These are phyloP conservation scores for Grammothele lineata DNA, from an alignment of 768 basidiomycete species.

Conservation along the genomic window DNA sequence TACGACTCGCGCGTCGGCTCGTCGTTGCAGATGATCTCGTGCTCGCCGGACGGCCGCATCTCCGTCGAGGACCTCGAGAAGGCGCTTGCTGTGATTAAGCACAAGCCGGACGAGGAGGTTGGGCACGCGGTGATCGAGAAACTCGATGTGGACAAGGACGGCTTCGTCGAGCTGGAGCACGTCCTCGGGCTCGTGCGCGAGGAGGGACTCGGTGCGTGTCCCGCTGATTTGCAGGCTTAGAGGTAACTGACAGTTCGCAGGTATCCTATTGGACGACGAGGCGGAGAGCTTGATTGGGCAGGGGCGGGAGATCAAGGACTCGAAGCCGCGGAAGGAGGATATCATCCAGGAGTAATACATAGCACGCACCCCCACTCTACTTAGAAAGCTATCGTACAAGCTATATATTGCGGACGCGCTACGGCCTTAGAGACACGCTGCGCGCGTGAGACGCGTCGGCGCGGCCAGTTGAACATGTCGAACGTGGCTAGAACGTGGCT, in stretches of 20 bases:
- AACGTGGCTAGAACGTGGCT: no score
- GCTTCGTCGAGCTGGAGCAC: conserved; percentile 92
- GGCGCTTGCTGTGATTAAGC: conserved; percentile 90
- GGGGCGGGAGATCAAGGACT: conserved; percentile 74
- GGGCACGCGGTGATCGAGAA: conserved; percentile 87
- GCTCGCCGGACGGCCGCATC: conserved; percentile 84
- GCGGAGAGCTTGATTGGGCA: conserved; percentile 81
- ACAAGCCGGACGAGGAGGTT: conserved; percentile 86
- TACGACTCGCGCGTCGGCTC: conserved; percentile 87
- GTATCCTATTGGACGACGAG: conserved; percentile 81
- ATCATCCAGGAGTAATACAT: conserved; percentile 76
- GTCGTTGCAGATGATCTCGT: conserved; percentile 82
- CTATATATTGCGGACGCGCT: conserved; percentile 8
- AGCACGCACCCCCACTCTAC: background rate
- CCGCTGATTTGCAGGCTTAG: background rate
- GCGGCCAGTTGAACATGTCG: no score
- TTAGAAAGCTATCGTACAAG: conserved; percentile 6
- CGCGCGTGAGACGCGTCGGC: no score
- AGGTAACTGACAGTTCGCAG: conserved; percentile 36
- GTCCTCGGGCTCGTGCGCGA: conserved; percentile 86
- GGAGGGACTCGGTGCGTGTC: conserved; percentile 68
- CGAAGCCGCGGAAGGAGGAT: conserved; percentile 86
- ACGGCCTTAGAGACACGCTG: no score
- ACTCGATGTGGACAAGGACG: conserved; percentile 93
- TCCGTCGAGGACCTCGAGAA: conserved; percentile 85